A percentile compares a stretch with the other conserved stretches of the same genome.
phyloP scores from a whole-genome alignment of 148 eudicot genomes.

The Persicaria maculosa region DNA sequence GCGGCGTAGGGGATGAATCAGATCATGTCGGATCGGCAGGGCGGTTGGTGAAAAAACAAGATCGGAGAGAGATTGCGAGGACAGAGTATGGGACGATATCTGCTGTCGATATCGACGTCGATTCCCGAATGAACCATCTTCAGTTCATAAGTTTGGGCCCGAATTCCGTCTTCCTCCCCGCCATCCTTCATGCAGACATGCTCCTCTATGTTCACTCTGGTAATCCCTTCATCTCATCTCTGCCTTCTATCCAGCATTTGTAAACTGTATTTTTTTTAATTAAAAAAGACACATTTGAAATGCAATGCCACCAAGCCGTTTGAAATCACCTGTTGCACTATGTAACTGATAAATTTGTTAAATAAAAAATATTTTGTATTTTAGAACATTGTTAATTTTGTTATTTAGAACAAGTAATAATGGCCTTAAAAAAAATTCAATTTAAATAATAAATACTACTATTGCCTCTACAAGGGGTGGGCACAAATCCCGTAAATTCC shows the following conservation, averaged over 20 bases:
- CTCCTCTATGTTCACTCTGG: constrained; percentile 76
- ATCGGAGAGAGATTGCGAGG: constrained; percentile 29
- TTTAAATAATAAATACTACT: too few relatives aligned
- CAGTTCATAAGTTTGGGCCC: constrained; percentile 81
- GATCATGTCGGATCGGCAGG: constrained; percentile 15
- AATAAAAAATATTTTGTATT: too few relatives aligned
- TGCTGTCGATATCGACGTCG: constrained; percentile 34
- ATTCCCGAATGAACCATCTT: constrained; percentile 39
- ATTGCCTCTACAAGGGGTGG: too few relatives aligned
- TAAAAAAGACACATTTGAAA: background rate
- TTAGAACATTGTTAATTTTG: too few relatives aligned
- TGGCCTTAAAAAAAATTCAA: too few relatives aligned
- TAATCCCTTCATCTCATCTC: background rate
- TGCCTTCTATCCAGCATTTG: background rate
- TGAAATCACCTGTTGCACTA: too few relatives aligned
- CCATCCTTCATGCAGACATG: constrained; percentile 66
- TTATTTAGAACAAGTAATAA: too few relatives aligned
- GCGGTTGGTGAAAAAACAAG: constrained; percentile 37
- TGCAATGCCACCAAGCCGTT: too few relatives aligned
- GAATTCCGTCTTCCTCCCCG: constrained; percentile 66
- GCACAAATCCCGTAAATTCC: too few relatives aligned
- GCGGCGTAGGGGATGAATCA: background rate
- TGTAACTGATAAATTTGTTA: too few relatives aligned
- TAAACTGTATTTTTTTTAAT: background rate
- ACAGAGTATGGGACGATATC: constrained; percentile 50